Evolutionary conservation across 768 basidiomycete genomes (phyloP).

Genomic region (Phaeotremella fagi): DNA sequence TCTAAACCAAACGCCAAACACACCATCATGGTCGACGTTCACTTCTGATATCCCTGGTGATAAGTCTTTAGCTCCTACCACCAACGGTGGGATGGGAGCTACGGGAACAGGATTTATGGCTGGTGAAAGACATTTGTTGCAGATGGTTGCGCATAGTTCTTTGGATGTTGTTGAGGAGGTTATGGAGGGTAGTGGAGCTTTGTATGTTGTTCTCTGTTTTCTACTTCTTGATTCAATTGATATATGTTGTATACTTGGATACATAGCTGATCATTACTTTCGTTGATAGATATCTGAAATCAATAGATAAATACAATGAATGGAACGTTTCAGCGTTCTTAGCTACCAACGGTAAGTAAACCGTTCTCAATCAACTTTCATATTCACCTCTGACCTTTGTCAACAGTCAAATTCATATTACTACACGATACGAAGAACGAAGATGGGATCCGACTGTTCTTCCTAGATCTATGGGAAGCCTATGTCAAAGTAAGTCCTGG

Average conservation of each 20-base stretch:
- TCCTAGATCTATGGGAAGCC: slow-evolving; percentile 92
- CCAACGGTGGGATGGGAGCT: no score
- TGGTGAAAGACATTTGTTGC: slow-evolving; percentile 74
- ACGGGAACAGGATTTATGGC: slow-evolving; percentile 74
- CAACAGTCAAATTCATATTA: slow-evolving; percentile 83
- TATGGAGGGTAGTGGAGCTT: slow-evolving; percentile 50
- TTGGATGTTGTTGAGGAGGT: slow-evolving; percentile 92
- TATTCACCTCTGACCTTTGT: neutral
- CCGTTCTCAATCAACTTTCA: neutral
- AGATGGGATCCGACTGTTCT: slow-evolving; percentile 88
- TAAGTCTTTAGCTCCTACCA: no score
- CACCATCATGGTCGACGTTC: slow-evolving; percentile 47
- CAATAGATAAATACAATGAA: slow-evolving; percentile 95
- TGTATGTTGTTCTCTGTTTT: slow-evolving; percentile 31
- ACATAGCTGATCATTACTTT: neutral
- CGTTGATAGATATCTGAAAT: slow-evolving; percentile 76
- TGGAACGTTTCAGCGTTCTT: slow-evolving; percentile 97
- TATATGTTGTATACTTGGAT: no score
- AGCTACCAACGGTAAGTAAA: slow-evolving; percentile 79
- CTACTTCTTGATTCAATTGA: no score
- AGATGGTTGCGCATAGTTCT: slow-evolving; percentile 97
- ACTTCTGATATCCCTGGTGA: slow-evolving; percentile 27
- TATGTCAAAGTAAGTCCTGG: slow-evolving; percentile 76
- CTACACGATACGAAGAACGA: slow-evolving; percentile 95
- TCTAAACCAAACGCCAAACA: slow-evolving; percentile 17